These are phyloP conservation scores for Iris pallida DNA, from an alignment of 116 monocot species.

Conservation along the genomic window DNA sequence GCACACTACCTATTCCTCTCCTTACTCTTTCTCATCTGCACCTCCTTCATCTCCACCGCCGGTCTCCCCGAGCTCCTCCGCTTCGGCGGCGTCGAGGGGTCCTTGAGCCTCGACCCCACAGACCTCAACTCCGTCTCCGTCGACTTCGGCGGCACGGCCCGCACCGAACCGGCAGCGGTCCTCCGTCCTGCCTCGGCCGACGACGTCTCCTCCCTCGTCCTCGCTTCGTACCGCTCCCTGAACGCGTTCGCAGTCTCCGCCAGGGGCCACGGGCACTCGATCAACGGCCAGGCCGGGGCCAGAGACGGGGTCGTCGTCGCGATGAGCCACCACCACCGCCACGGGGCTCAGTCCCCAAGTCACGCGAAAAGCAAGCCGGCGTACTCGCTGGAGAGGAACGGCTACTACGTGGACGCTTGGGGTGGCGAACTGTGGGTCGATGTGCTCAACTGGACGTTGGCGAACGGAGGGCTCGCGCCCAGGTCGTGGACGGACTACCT, in stretches of 20 bases:
- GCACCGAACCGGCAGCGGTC: slow-evolving; percentile 27
- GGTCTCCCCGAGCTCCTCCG: slow-evolving; percentile 17
- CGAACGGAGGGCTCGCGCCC: slow-evolving; percentile 70
- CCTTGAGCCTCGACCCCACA: slow-evolving; percentile 29
- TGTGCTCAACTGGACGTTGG: slow-evolving; percentile 46
- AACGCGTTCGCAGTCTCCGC: slow-evolving; percentile 44
- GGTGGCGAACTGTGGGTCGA: slow-evolving; percentile 71
- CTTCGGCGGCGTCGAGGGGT: slow-evolving; percentile 9
- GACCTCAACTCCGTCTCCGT: slow-evolving; percentile 22
- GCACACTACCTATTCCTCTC: slow-evolving; percentile 7
- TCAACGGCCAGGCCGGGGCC: slow-evolving; percentile 53
- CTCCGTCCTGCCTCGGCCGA: slow-evolving; percentile 22
- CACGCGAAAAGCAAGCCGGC: slow-evolving; percentile 11
- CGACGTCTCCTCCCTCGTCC: slow-evolving; percentile 31
- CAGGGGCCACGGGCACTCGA: slow-evolving; percentile 68
- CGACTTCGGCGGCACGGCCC: slow-evolving; percentile 37
- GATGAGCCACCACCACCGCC: slow-evolving; percentile 44
- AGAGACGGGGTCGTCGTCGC: slow-evolving; percentile 53
- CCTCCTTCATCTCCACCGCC: slow-evolving; percentile 29
- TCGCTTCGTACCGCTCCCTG: slow-evolving; percentile 15
- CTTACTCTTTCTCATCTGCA: slow-evolving; percentile 25
- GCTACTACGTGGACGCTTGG: slow-evolving; percentile 52
- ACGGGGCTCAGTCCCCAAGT: not conserved
- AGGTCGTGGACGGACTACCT: slow-evolving; percentile 95
- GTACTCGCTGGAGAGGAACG: slow-evolving; percentile 21